Base-by-base conservation (phyloP, 2,329 filamentous ascomycete species). In the Parastagonospora nodorum region DNA sequence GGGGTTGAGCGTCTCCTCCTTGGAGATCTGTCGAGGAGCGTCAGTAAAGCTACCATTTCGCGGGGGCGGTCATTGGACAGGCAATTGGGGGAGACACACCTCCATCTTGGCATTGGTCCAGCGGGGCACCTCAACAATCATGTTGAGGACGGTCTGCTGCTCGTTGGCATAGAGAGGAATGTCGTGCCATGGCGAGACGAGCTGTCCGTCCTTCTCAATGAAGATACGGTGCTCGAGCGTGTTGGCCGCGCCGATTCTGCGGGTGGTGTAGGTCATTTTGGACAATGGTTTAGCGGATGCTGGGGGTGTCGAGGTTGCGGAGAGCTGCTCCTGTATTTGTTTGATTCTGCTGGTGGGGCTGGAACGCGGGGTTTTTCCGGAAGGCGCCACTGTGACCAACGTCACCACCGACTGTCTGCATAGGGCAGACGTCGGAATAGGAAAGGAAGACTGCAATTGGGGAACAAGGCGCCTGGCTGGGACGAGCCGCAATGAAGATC, bases 21-120 rank as follows among this genome's bases (percentile, higher is more conserved):
- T 97, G 83, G 89, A 96, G 83, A 97, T 97, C 92, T 97, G 74
- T 50, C 31, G 62, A 43, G 35, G 29, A 36, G 8, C 10, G 66
- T 70, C 58, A 72, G 67, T 47, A 31, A 42, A 27, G 28, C 40
- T 39, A 33, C 16, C 46, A 28, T 32, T 40, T 16, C 38, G 55
- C 48, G 61, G 57, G 57, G 56, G 56, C 51, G 49, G 31, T 44
- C 14, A 38, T 19, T 30, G 10, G 33, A 36, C 35, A 42, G 28
- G 39, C 55, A 59, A 58, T 56, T 30, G 45, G 33, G 40, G 41
- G 33, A 55, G 51, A 80, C 88, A 65, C 77, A 96, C 93, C 89
- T 99, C 94, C 79, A 95, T 90, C 87, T 99, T 99, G 72, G 89
- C 94, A 81, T 99, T 99, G 82, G 93, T 96, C 94, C 94, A 99